Percentiles rank a stretch among this genome's conserved stretches.
These are phyloP conservation scores for Tricholoma matsutake DNA, from an alignment of 768 basidiomycete species.

Conservation along the genomic window DNA sequence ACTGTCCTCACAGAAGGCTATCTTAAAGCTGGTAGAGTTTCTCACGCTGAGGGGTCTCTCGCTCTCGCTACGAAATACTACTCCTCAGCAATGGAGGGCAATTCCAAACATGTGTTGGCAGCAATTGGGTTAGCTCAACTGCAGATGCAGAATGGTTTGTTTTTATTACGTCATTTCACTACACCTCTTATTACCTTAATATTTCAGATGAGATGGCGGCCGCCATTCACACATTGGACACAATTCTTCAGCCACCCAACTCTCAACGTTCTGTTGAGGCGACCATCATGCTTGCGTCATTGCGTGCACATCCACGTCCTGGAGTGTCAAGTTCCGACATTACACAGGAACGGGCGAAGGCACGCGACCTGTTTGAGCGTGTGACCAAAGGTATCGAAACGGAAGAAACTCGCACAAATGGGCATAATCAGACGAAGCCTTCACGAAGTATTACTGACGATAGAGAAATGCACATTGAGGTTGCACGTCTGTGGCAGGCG, in stretches of 20 bases:
- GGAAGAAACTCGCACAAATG: constrained; percentile 52
- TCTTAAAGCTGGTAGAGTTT: constrained; percentile 75
- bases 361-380: constrained; percentile 80
- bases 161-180: background rate
- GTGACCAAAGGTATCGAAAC: constrained; percentile 63
- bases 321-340: constrained; percentile 75
- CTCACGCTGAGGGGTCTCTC: constrained; percentile 68
- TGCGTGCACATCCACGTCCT: constrained; percentile 80
- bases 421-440: constrained; percentile 34
- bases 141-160: constrained; percentile 75
- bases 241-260: constrained; percentile 64
- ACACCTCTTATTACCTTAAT: background rate
- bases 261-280: constrained; percentile 76
- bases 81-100: constrained; percentile 59
- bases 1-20: constrained; percentile 85
- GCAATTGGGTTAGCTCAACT: constrained; percentile 85
- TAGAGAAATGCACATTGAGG: constrained; percentile 85
- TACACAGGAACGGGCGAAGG: constrained; percentile 64
- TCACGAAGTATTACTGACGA: constrained; percentile 68
- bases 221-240: constrained; percentile 84
- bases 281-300: constrained; percentile 82
- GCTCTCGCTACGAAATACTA: constrained; percentile 71
- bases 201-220: constrained; percentile 72
- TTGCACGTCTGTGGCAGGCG: constrained; percentile 85
- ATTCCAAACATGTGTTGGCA: constrained; percentile 72